Evolutionary conservation across 2,329 filamentous ascomycete species (phyloP).

Genomic region (Metarhizium humberi): DNA sequence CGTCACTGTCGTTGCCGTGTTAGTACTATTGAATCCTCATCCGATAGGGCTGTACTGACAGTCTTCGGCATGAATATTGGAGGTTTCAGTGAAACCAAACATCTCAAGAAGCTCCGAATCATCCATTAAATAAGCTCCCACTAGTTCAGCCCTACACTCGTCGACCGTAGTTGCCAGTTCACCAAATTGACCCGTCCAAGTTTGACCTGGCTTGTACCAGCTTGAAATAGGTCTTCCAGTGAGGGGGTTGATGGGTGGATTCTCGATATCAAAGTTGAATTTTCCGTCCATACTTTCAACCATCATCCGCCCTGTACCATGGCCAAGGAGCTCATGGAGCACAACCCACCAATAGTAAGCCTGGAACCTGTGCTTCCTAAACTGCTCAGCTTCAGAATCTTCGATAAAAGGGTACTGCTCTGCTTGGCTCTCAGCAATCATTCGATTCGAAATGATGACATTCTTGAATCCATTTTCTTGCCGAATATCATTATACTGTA

Average conservation of each 20-base stretch:
- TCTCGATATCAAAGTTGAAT: constrained; percentile 49
- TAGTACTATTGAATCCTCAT: neutral
- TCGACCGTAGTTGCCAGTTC: constrained; percentile 51
- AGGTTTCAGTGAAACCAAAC: constrained; percentile 28
- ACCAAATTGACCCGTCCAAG: constrained; percentile 52
- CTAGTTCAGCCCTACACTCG: constrained; percentile 38
- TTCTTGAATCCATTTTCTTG: too few relatives aligned
- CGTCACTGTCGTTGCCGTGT: constrained; percentile 16
- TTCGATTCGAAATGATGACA: too few relatives aligned
- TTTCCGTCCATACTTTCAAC: constrained; percentile 37
- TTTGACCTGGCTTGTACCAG: constrained; percentile 55
- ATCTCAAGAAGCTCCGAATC: constrained; percentile 31
- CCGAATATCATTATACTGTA: too few relatives aligned
- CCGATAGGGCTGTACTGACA: constrained; percentile 16
- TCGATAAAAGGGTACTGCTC: too few relatives aligned
- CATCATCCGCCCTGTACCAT: too few relatives aligned
- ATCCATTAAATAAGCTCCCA: constrained; percentile 31
- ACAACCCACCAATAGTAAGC: too few relatives aligned
- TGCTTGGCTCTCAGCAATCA: too few relatives aligned
- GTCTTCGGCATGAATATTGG: constrained; percentile 27
- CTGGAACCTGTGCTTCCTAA: too few relatives aligned
- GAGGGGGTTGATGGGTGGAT: constrained; percentile 47
- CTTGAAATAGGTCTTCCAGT: constrained; percentile 40
- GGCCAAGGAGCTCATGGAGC: too few relatives aligned
- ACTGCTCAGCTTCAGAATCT: too few relatives aligned